phyloP scores from a whole-genome alignment of 2,329 filamentous ascomycete genomes.

The Escovopsis sp. region DNA sequence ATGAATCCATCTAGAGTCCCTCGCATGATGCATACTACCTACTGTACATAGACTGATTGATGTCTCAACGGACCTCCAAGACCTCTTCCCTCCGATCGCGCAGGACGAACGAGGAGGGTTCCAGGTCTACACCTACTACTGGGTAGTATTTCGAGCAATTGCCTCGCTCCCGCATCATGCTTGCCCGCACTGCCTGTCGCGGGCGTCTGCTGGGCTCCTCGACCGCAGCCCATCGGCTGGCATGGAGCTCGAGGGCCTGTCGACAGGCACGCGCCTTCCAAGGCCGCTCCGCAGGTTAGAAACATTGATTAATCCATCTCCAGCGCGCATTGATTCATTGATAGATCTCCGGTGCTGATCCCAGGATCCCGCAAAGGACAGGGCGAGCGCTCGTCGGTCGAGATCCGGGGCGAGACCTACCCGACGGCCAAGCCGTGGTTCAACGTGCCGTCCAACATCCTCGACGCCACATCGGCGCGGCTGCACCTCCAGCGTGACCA shows the following conservation, averaged over 20 bases:
- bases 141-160: neutral
- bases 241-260: slow-evolving; percentile 11
- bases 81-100: too few species aligned
- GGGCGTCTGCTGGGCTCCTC: slow-evolving; percentile 15
- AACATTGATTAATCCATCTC: too few species aligned
- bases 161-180: slow-evolving; percentile 9
- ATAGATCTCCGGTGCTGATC: too few species aligned
- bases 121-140: neutral
- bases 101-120: neutral
- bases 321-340: too few species aligned
- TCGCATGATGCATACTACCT: too few species aligned
- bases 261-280: slow-evolving; percentile 10
- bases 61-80: too few species aligned
- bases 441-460: slow-evolving; percentile 65
- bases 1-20: too few species aligned
- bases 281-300: slow-evolving; percentile 9
- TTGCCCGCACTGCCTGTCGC: slow-evolving; percentile 12
- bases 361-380: neutral
- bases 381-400: slow-evolving; percentile 23
- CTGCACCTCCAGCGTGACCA: slow-evolving; percentile 89
- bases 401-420: slow-evolving; percentile 50
- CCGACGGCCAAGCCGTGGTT: slow-evolving; percentile 62
- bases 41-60: too few species aligned
- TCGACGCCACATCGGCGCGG: slow-evolving; percentile 56
- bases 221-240: slow-evolving; percentile 11